These are phyloP conservation scores for Azolla pinnata DNA, from an alignment of 75 land plant species.

Conservation along the genomic window DNA sequence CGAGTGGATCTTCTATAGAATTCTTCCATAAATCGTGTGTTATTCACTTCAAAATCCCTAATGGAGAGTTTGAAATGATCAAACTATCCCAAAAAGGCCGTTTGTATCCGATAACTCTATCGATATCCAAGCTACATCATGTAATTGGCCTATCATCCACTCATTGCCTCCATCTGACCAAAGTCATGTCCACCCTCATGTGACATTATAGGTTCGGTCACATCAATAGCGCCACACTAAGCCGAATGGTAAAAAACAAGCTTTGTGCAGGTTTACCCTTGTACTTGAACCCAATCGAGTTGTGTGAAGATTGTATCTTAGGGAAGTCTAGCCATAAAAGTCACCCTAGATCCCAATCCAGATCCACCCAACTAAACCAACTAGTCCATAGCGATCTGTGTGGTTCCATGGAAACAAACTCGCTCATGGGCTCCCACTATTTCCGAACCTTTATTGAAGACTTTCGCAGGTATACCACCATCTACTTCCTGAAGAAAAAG, in stretches of 20 bases:
- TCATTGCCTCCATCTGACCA: background rate
- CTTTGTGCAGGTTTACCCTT: background rate
- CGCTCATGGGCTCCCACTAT: background rate
- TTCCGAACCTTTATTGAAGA: slow-evolving; percentile 12
- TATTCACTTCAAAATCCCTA: background rate
- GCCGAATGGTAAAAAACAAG: background rate
- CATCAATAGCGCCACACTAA: background rate
- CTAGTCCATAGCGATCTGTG: slow-evolving; percentile 14
- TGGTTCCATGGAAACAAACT: slow-evolving; percentile 12
- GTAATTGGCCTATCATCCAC: background rate
- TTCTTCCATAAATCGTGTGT: background rate
- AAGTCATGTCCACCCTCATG: background rate
- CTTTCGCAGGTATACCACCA: background rate
- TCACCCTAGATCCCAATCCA: background rate
- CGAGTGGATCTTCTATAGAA: background rate
- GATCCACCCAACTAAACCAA: background rate
- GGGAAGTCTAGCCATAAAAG: background rate
- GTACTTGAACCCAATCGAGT: background rate
- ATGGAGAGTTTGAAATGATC: background rate
- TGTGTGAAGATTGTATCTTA: slow-evolving; percentile 2
- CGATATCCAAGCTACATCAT: background rate
- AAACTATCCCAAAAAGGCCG: background rate
- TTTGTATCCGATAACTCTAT: background rate
- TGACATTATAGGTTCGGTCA: background rate
- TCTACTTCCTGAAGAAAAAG: slow-evolving; percentile 2